Base-by-base conservation (phyloP, 805 yeast species). In the Ogataea nakhonphanomensis region DNA sequence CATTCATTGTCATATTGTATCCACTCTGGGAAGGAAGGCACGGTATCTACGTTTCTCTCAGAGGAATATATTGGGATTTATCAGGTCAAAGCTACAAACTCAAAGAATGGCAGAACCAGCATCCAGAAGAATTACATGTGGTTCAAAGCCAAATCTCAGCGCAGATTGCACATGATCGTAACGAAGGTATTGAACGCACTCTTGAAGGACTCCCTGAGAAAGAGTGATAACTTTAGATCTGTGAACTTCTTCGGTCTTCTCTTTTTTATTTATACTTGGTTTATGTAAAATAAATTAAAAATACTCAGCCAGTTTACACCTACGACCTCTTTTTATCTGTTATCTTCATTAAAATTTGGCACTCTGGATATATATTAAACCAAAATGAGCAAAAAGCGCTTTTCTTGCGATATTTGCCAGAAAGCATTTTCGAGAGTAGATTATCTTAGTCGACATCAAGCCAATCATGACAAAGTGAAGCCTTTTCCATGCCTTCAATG, bases 61-160 rank as follows among this genome's bases (percentile, higher is more conserved):
- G 95, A 53, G 95, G 95, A 38, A 74, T 88, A 24, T 87, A 82
- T 62, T 88, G 95, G 95, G 95, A 88, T 59, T 50, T 75, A 30
- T 67, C 83, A 20, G 95, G 95, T 13, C 93, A 86, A 61, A 64
- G 81, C 1, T 61, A 77, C 60, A 88, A 85, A 61, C 67, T 88
- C 43, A 70, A 74, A 48, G 81, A 73, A 50, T 88, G 95, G 93
- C 95, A 87, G 62, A 56, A 70, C 14, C 65, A 65, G 3, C 77
- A 86, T 52, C 93, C 93, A 2, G 91, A 85, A 50, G 69, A 79
- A 46, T 59, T 87, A 45, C 93, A 85, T 54, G 84, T 78, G 23
- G 85, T 83, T n/a, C 71, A 71, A 55, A 73, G 81, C 25, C 89
- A 82, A 65, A 70, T 82, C 22, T 65, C 71, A 44, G 71, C 73